Conservation (phyloP, 2,329 filamentous ascomycete species). For the Aspergillus novofumigatus region DNA sequence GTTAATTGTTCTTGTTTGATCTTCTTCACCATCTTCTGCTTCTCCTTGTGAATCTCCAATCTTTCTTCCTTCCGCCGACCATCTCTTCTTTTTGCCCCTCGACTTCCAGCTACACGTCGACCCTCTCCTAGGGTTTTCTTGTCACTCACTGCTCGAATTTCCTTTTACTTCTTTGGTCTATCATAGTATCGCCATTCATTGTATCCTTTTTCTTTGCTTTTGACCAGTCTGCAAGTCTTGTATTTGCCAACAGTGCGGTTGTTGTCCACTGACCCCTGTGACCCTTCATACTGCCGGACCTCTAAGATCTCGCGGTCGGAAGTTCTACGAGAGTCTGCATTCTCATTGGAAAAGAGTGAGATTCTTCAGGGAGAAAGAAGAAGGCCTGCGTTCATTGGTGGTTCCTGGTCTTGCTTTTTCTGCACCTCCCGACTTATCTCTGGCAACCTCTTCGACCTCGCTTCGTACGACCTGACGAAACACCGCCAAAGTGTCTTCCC, state of each 20-base stretch:
- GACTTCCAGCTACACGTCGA: background rate
- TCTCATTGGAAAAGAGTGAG: background rate
- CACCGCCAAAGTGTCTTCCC: slow-evolving; percentile 95
- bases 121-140: background rate
- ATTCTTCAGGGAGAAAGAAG: background rate
- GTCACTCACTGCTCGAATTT: background rate
- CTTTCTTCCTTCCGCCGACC: background rate
- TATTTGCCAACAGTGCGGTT: background rate
- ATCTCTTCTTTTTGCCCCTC: background rate
- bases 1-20: background rate
- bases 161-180: background rate
- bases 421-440: slow-evolving; percentile 25
- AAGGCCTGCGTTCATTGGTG: background rate
- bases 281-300: slow-evolving; percentile 3
- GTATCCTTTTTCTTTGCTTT: slow-evolving; percentile 1
- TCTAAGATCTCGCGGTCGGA: slow-evolving; percentile 3
- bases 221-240: background rate
- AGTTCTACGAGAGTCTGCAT: background rate
- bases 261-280: slow-evolving; percentile 8
- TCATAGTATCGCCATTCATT: background rate
- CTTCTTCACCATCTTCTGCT: background rate
- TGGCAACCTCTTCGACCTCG: slow-evolving; percentile 12
- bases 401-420: slow-evolving; percentile 22
- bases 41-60: background rate
- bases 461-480: slow-evolving; percentile 43